Conservation (phyloP, 441 rosid species). For the Brassica hybrid region DNA sequence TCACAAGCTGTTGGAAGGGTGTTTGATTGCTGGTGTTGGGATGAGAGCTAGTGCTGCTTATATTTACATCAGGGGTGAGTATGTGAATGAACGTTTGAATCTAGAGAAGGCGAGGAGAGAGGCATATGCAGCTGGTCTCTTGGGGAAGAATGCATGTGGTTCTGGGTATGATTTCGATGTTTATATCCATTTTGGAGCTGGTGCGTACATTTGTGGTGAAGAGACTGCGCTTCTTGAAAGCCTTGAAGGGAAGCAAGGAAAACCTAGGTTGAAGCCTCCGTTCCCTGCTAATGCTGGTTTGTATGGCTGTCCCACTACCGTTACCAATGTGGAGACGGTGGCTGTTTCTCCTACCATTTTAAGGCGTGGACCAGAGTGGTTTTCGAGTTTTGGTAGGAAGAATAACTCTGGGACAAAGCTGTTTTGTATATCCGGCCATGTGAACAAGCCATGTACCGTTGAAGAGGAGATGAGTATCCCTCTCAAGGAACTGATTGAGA, state of each 20-base stretch:
- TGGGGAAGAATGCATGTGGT: slow-evolving; percentile 99
- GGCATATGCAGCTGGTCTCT: slow-evolving; percentile 89
- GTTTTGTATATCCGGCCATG: slow-evolving; percentile 93
- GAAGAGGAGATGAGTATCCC: slow-evolving; percentile 99
- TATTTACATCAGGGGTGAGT: slow-evolving; percentile 97
- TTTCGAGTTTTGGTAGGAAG: slow-evolving; percentile 97
- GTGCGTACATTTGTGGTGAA: slow-evolving; percentile 99
- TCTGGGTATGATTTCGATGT: slow-evolving; percentile 98
- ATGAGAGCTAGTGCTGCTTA: slow-evolving; percentile 99
- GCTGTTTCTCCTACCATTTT: slow-evolving; percentile 97
- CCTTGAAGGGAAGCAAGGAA: slow-evolving; percentile 99
- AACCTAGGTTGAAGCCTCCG: slow-evolving; percentile 99
- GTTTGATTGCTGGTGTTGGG: slow-evolving; percentile 98
- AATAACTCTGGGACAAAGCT: slow-evolving; percentile 93
- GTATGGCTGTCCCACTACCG: slow-evolving; percentile 97
- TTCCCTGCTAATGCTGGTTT: slow-evolving; percentile 99
- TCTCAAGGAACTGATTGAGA: slow-evolving; percentile 88
- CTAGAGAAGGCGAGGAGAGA: slow-evolving; percentile 90
- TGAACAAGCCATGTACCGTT: slow-evolving; percentile 96
- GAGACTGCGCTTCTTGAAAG: slow-evolving; percentile 99
- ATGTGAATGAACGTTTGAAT: slow-evolving; percentile 85
- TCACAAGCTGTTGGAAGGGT: slow-evolving; percentile 95
- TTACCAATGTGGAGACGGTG: slow-evolving; percentile 96
- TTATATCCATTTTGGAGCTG: slow-evolving; percentile 97
- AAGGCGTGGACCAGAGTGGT: slow-evolving; percentile 99